These are phyloP conservation scores for Clarireedia monteithiana DNA, from an alignment of 2,329 filamentous ascomycete genomes.

Conservation along the genomic window DNA sequence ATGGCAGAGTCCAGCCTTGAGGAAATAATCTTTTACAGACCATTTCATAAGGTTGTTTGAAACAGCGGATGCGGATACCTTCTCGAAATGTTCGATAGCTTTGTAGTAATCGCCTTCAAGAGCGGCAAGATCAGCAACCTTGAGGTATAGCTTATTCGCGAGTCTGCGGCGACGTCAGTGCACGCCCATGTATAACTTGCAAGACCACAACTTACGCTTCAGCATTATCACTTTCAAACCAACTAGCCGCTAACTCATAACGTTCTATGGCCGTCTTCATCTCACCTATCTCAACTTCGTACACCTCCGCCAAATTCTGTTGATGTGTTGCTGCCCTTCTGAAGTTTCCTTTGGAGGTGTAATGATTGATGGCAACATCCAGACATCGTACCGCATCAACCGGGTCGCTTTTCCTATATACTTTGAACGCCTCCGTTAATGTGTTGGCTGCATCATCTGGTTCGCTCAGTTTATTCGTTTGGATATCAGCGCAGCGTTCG, in stretches of 20 bases:
- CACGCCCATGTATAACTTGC: neutral
- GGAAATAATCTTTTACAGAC: constrained; percentile 90
- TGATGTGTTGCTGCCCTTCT: constrained; percentile 84
- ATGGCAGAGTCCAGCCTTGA: constrained; percentile 91
- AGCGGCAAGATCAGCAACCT: constrained; percentile 81
- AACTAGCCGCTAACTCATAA: constrained; percentile 79
- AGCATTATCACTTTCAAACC: constrained; percentile 85
- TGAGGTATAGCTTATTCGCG: constrained; percentile 89
- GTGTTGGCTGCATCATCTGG: constrained; percentile 88
- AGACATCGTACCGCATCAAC: constrained; percentile 76
- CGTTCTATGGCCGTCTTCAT: constrained; percentile 69
- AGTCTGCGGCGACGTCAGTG: constrained; percentile 43
- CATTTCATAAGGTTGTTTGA: constrained; percentile 90
- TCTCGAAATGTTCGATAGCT: constrained; percentile 75
- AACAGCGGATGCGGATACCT: constrained; percentile 69
- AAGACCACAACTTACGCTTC: constrained; percentile 53
- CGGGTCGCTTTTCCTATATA: constrained; percentile 79
- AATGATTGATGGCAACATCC: constrained; percentile 73
- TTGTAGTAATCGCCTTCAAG: constrained; percentile 78
- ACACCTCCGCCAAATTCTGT: constrained; percentile 80
- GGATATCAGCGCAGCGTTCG: constrained; percentile 76
- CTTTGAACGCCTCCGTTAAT: constrained; percentile 86
- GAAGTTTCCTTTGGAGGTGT: constrained; percentile 85
- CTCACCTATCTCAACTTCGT: constrained; percentile 75
- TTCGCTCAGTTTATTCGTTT: constrained; percentile 75